phyloP scores from a whole-genome alignment of 1,284 basidiomycete species.

The Leucoagaricus sp. region DNA sequence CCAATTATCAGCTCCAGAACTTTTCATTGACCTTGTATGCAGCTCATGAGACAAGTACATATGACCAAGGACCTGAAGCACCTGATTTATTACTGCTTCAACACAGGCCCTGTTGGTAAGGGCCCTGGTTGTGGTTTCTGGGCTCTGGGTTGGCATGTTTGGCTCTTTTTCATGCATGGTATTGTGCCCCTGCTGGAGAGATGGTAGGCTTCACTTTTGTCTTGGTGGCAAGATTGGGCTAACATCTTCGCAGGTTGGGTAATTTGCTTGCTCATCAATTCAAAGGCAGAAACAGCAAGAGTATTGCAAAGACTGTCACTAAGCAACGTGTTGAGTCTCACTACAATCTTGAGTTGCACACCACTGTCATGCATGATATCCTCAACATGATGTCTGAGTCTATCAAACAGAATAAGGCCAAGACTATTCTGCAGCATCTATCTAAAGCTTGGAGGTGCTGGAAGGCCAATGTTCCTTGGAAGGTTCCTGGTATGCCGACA shows the following conservation, averaged over 20 bases:
- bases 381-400: conserved; percentile 99
- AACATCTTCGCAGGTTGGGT: conserved; percentile 66
- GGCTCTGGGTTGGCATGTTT: conserved; percentile 99
- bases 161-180: conserved; percentile 99
- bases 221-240: neutral
- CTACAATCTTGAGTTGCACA: conserved; percentile 96
- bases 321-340: conserved; percentile 99
- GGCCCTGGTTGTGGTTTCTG: conserved; percentile 99
- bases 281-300: conserved; percentile 97
- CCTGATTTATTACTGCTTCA: conserved; percentile 97
- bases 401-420: conserved; percentile 98
- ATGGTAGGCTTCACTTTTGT: conserved; percentile 55
- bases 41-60: conserved; percentile 98
- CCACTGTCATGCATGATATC: conserved; percentile 99
- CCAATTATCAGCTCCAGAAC: neutral
- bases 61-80: conserved; percentile 99
- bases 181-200: conserved; percentile 97
- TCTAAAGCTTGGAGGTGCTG: conserved; percentile 99
- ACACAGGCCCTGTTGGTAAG: conserved; percentile 98
- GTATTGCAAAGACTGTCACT: conserved; percentile 94
- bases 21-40: conserved; percentile 15
- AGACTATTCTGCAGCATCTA: conserved; percentile 97
- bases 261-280: conserved; percentile 98
- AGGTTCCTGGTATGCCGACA: conserved; percentile 96
- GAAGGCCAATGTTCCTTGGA: conserved; percentile 99